Percentiles rank a stretch among this genome's conserved stretches.
phyloP scores from a whole-genome alignment of 2,329 filamentous ascomycete species.

The Sphaerulina vaccinii region DNA sequence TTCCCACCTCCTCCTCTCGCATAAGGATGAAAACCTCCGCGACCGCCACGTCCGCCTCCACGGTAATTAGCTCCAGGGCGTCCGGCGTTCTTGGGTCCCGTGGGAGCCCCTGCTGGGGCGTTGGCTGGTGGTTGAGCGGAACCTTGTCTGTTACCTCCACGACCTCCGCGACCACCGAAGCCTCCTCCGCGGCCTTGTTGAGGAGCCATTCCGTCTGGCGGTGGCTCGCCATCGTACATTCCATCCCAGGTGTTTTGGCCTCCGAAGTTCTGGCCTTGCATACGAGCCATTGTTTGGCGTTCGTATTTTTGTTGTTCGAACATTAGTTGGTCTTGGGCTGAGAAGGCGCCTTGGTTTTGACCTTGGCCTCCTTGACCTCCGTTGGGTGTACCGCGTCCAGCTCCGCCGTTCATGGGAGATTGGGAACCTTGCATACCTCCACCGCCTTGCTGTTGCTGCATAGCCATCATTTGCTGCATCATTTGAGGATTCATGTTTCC shows the following conservation, averaged over 20 bases:
- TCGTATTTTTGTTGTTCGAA: conserved; percentile 80
- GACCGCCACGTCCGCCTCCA: conserved; percentile 75
- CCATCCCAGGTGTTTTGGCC: conserved; percentile 78
- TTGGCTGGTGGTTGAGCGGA: conserved; percentile 43
- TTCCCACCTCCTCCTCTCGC: conserved; percentile 42
- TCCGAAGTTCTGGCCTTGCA: conserved; percentile 43
- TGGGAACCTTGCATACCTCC: conserved; percentile 37
- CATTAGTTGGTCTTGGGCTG: conserved; percentile 68
- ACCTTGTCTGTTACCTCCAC: conserved; percentile 34
- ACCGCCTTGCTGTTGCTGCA: conserved; percentile 39
- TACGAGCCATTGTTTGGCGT: conserved; percentile 61
- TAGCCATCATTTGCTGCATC: conserved; percentile 36
- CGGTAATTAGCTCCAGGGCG: conserved; percentile 90
- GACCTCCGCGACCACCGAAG: conserved; percentile 47
- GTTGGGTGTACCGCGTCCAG: conserved; percentile 35
- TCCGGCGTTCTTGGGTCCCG: conserved; percentile 92
- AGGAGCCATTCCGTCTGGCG: conserved; percentile 62
- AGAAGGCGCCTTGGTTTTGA: conserved; percentile 50
- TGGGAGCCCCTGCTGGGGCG: conserved; percentile 78
- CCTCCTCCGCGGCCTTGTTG: conserved; percentile 41
- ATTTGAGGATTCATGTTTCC: conserved; percentile 59
- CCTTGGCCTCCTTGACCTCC: conserved; percentile 21
- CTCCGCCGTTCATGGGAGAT: conserved; percentile 38
- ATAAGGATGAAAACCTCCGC: conserved; percentile 77
- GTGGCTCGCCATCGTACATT: conserved; percentile 95